phyloP scores from a whole-genome alignment of 805 yeast genomes.

The Pichia heedii region DNA sequence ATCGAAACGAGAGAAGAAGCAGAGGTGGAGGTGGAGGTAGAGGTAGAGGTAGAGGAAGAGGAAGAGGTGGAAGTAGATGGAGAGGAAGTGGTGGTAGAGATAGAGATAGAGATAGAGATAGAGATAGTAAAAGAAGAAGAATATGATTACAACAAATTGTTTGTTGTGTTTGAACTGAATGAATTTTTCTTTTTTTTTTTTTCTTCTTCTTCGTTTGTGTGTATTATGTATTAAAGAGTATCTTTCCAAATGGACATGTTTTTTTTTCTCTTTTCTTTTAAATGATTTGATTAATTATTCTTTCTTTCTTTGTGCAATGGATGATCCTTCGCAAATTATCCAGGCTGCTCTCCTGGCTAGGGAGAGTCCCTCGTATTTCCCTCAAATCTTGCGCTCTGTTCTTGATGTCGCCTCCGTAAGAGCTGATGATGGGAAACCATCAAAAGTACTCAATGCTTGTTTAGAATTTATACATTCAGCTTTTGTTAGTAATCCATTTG shows the following conservation, averaged over 20 bases:
- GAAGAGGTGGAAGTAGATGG: conserved; percentile 1
- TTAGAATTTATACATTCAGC: not conserved
- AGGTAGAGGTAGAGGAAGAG: conserved; percentile 15
- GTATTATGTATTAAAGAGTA: no score
- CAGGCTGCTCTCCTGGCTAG: not conserved
- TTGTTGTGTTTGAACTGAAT: no score
- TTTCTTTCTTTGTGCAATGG: not conserved
- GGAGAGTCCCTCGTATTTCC: not conserved
- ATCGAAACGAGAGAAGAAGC: conserved; percentile 42
- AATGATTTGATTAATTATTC: not conserved
- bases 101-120: not conserved
- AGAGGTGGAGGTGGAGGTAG: conserved; percentile 7
- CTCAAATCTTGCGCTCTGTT: not conserved
- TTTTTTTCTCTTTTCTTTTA: no score
- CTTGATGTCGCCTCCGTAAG: not conserved
- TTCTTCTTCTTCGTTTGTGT: no score
- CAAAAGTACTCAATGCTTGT: not conserved
- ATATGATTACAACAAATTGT: no score
- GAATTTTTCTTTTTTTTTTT: no score
- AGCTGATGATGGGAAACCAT: not conserved
- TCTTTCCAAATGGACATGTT: no score
- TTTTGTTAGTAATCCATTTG: not conserved
- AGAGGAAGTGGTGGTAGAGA: not conserved
- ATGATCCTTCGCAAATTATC: not conserved
- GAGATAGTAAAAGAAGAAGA: not conserved